Evolutionary conservation across 1,284 basidiomycete species (phyloP).

Genomic region (Cutaneotrichosporon curvatum): DNA sequence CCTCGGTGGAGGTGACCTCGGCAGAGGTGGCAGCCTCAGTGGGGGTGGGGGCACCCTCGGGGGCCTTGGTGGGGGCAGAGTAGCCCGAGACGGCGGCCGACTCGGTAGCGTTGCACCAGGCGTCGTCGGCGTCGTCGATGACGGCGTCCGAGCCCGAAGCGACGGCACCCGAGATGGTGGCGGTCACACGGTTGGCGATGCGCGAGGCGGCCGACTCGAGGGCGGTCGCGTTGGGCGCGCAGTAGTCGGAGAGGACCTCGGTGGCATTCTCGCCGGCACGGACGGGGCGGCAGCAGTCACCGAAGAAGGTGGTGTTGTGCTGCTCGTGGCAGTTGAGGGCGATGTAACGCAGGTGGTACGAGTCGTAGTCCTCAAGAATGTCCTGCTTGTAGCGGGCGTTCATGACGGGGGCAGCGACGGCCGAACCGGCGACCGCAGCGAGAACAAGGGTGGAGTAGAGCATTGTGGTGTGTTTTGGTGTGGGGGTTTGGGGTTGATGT

Average conservation of each 20-base stretch:
- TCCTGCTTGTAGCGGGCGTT: constrained; percentile 25
- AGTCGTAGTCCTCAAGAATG: constrained; percentile 53
- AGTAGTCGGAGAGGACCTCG: constrained; percentile 52
- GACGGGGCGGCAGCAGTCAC: constrained; percentile 55
- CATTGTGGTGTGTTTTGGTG: constrained; percentile 22
- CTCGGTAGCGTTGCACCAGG: constrained; percentile 10
- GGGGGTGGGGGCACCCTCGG: constrained; percentile 1
- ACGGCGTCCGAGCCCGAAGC: constrained; percentile 25
- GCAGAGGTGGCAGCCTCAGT: constrained; percentile 4
- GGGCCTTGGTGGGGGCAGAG: constrained; percentile 7
- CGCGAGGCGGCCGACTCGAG: constrained; percentile 24
- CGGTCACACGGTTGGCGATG: constrained; percentile 11
- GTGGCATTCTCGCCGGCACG: constrained; percentile 50
- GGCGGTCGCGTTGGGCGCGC: constrained; percentile 45
- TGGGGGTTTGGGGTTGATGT: constrained; percentile 7
- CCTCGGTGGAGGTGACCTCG: constrained; percentile 14
- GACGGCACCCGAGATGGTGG: constrained; percentile 21
- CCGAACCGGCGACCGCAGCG: constrained; percentile 51
- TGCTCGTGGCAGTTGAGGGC: constrained; percentile 52
- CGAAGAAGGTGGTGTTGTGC: constrained; percentile 59
- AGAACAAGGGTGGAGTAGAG: constrained; percentile 47
- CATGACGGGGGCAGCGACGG: constrained; percentile 46
- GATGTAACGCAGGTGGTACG: constrained; percentile 61
- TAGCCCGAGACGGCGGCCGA: constrained; percentile 2
- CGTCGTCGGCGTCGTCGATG: constrained; percentile 12